Percentiles rank a stretch among this genome's conserved stretches.
Evolutionary conservation across 2,329 filamentous ascomycete genomes (phyloP).

Genomic region (Aspergillus persii): DNA sequence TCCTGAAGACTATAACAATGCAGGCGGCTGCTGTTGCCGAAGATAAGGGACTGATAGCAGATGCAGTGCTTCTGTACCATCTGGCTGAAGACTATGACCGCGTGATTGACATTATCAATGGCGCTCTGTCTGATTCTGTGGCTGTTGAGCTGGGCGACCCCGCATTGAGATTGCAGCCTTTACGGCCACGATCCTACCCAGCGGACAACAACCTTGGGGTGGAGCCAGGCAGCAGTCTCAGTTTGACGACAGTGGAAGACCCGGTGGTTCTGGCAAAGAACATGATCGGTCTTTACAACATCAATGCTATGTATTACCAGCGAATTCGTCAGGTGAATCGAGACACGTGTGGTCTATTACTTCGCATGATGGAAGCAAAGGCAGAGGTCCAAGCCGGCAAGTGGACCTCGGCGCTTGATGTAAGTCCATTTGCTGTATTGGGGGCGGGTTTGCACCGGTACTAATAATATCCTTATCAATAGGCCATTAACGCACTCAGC

Average conservation of each 20-base stretch:
- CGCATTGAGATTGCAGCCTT: constrained; percentile 71
- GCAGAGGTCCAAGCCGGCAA: constrained; percentile 55
- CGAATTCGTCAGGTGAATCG: constrained; percentile 59
- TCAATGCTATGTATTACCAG: constrained; percentile 59
- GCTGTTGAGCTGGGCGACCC: constrained; percentile 82
- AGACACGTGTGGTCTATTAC: constrained; percentile 58
- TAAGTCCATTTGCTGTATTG: constrained; percentile 40
- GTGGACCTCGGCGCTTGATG: constrained; percentile 63
- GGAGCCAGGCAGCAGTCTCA: constrained; percentile 48
- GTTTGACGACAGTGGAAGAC: constrained; percentile 66
- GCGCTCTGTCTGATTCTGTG: constrained; percentile 84
- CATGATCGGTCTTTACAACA: constrained; percentile 62
- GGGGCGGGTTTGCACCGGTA: no score
- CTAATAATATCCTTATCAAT: not conserved
- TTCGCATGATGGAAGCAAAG: constrained; percentile 62
- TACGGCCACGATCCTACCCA: constrained; percentile 64
- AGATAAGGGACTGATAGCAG: constrained; percentile 87
- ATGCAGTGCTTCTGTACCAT: constrained; percentile 92
- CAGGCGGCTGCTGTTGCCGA: constrained; percentile 91
- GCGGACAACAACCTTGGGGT: constrained; percentile 30
- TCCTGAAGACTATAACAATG: constrained; percentile 86
- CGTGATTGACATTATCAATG: constrained; percentile 86
- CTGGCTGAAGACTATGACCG: constrained; percentile 92
- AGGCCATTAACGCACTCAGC: constrained; percentile 71
- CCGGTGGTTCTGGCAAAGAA: constrained; percentile 62